phyloP scores from a whole-genome alignment of 2,329 filamentous ascomycete genomes.

The Penicillium sp. region DNA sequence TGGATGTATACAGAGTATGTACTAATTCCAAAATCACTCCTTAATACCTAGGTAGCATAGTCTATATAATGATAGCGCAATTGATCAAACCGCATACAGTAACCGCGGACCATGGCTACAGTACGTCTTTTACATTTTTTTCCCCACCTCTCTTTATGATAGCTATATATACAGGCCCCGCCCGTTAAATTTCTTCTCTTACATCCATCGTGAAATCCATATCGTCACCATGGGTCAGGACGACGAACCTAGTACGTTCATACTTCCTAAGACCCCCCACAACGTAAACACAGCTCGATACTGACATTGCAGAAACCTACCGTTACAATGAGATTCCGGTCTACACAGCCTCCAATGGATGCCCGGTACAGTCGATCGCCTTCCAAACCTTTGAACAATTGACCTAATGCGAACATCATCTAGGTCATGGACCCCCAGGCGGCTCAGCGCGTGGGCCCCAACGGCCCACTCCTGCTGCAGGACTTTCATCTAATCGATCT shows the following conservation, averaged over 20 bases:
- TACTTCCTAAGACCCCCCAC: not conserved
- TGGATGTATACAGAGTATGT: too few relatives aligned
- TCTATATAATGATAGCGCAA: too few relatives aligned
- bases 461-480: slow-evolving; percentile 58
- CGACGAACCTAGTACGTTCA: slow-evolving; percentile 30
- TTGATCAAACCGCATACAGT: not conserved
- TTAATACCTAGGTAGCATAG: too few relatives aligned
- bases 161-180: slow-evolving; percentile 1
- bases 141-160: not conserved
- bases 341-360: slow-evolving; percentile 58
- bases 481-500: slow-evolving; percentile 63
- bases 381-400: not conserved
- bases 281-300: not conserved
- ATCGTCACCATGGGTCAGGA: slow-evolving; percentile 34
- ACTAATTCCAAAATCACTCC: too few relatives aligned
- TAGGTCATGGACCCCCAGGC: slow-evolving; percentile 50
- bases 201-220: not conserved
- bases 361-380: slow-evolving; percentile 36
- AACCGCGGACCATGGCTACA: slow-evolving; percentile 2
- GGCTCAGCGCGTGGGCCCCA: slow-evolving; percentile 51
- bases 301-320: slow-evolving; percentile 32
- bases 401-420: slow-evolving; percentile 8
- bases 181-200: not conserved
- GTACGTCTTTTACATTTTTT: too few relatives aligned
- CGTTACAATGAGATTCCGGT: slow-evolving; percentile 55